Conservation (phyloP, 2,329 filamentous ascomycete genomes). For the Conoideocrella luteorostrata region DNA sequence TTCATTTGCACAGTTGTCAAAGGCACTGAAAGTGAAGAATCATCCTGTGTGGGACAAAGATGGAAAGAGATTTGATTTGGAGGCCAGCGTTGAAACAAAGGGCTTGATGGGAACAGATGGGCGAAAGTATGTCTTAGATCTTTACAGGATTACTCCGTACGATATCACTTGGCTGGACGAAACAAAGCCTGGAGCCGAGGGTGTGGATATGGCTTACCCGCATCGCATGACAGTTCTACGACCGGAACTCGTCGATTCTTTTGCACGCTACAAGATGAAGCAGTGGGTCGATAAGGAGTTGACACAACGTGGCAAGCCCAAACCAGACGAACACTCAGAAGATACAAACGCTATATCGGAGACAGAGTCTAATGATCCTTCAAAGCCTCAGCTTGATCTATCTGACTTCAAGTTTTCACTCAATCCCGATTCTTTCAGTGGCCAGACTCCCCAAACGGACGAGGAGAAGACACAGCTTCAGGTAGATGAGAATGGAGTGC, state of each 20-base stretch:
- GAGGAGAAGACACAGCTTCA: conserved; percentile 80
- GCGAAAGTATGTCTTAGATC: conserved; percentile 92
- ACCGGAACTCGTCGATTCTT: conserved; percentile 81
- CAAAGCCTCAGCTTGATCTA: conserved; percentile 66
- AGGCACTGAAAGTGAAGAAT: conserved; percentile 84
- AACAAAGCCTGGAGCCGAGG: conserved; percentile 42
- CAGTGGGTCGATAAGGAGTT: conserved; percentile 81
- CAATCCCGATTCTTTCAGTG: conserved; percentile 94
- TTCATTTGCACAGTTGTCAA: conserved; percentile 84
- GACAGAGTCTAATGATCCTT: conserved; percentile 26
- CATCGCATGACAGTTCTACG: conserved; percentile 94
- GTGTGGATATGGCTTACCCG: conserved; percentile 59
- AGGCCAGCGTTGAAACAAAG: conserved; percentile 96
- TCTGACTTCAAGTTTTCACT: conserved; percentile 81
- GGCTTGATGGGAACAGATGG: conserved; percentile 95
- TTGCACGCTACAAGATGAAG: conserved; percentile 78
- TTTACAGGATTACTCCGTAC: conserved; percentile 89
- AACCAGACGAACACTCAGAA: conserved; percentile 28
- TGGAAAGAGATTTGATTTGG: conserved; percentile 78
- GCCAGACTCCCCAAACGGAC: conserved; percentile 81
- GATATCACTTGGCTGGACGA: conserved; percentile 90
- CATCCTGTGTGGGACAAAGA: conserved; percentile 99
- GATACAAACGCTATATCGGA: conserved; percentile 30
- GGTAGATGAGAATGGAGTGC: conserved; percentile 82
- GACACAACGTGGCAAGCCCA: conserved; percentile 46